phyloP scores from a whole-genome alignment of 257 asterid genomes.

The Paulownia fortunei region DNA sequence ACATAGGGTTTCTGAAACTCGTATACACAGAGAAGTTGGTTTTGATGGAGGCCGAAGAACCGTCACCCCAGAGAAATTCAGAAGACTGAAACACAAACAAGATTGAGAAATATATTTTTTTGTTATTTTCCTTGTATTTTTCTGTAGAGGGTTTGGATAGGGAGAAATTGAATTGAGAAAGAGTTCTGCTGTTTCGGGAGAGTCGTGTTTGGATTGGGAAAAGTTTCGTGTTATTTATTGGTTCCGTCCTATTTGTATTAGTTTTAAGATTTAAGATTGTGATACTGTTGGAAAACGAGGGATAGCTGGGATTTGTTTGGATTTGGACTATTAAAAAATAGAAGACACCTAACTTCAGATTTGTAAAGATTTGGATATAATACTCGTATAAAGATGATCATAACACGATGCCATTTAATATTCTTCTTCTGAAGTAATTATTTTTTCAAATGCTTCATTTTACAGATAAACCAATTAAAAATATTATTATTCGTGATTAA shows the following conservation, averaged over 20 bases:
- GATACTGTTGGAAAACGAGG: conserved; percentile 26
- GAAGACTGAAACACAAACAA: conserved; percentile 11
- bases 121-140: neutral
- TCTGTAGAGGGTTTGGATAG: conserved; percentile 24
- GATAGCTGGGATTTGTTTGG: conserved; percentile 25
- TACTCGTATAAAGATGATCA: too few species aligned
- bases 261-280: conserved; percentile 13
- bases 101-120: neutral
- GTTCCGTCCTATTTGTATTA: neutral
- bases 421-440: too few species aligned
- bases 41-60: conserved; percentile 55
- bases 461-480: too few species aligned
- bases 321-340: too few species aligned
- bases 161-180: conserved; percentile 26
- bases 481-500: too few species aligned
- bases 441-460: too few species aligned
- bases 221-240: conserved; percentile 45
- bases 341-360: too few species aligned
- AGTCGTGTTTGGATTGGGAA: conserved; percentile 44
- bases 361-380: too few species aligned
- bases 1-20: conserved; percentile 34
- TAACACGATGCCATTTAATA: too few species aligned
- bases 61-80: conserved; percentile 57
- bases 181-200: conserved; percentile 37
- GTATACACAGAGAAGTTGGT: conserved; percentile 20